Evolutionary conservation across 495 filamentous ascomycete species (phyloP), one percentile per base, ranked within the genome.

Genomic region (Elasticomyces elasticus): DNA sequence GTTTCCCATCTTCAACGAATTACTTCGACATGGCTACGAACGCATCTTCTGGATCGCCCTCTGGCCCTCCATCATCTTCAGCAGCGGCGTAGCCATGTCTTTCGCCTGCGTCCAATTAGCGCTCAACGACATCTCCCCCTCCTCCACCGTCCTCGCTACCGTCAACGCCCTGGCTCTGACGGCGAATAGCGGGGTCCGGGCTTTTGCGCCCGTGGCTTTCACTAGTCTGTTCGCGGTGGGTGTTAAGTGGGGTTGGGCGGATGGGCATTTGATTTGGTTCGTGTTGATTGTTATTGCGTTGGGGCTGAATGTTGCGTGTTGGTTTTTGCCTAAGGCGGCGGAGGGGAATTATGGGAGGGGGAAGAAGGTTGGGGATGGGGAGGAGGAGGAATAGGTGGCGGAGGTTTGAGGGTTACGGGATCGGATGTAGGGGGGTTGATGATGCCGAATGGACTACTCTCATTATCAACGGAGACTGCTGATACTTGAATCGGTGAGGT

Each of bases 221-320:
- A 68, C 80, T 1, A 80, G 70, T 51, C 50, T 88, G 30, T 87
- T 77, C 55, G 84, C 84, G 0, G 42, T 77, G 0, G 80, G 84
- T 1, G 76, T 76, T 4, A 69, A 74, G 50, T 71, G 71, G 2
- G 76, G 82, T 58, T 72, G 79, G 41, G 58, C 79, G 0, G 66
- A 70, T 43, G 84, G 83, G 0, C 78, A 86, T 59, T 69, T 83
- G 10, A 77, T 82, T 42, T 88, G 84, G 84, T 59, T 80, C n/a
- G 57, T 85, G 17, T 38, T 84, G 56, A 55, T 76, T 23, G 15
- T 70, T 0, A 30, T 81, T 28, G 77, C 75, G 15, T n/a, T 66
- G 12, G 72, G 63, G 0, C 71, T 78, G 24, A 72, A 69, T 1
- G 55, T 76, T 3, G 59, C 68, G 2, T 67, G 75, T 17, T 67